A percentile compares a stretch with the other conserved stretches of the same genome.
Conservation (phyloP, 192 early-diverging fungal genomes). For the Backusella westeae region DNA sequence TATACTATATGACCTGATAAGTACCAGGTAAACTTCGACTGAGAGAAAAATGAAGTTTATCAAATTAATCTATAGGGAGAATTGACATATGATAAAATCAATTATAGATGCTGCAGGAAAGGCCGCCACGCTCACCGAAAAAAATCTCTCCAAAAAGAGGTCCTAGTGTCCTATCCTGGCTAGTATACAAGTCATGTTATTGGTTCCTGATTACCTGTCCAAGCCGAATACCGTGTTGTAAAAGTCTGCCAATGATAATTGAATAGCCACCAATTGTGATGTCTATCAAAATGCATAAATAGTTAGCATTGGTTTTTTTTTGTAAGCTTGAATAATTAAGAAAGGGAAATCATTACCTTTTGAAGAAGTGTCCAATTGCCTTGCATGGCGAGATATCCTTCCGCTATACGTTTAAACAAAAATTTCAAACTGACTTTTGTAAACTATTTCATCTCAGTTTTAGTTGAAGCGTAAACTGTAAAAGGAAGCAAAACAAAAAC, state of each 20-base stretch:
- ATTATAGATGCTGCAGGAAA: slow-evolving; percentile 13
- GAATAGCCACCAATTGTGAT: too few species aligned
- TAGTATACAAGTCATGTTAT: neutral
- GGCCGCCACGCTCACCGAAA: slow-evolving; percentile 19
- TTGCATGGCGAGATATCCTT: neutral
- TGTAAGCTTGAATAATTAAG: neutral
- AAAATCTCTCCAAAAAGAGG: slow-evolving; percentile 15
- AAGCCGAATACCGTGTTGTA: slow-evolving; percentile 1
- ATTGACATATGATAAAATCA: slow-evolving; percentile 14
- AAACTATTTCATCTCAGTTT: neutral
- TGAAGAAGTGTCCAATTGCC: neutral
- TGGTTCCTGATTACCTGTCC: neutral
- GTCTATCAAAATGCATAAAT: neutral
- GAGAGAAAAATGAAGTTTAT: slow-evolving; percentile 18
- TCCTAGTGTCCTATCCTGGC: slow-evolving; percentile 19
- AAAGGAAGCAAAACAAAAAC: neutral
- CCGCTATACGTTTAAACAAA: neutral
- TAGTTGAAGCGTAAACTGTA: neutral
- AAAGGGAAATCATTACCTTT: neutral
- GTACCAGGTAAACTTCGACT: slow-evolving; percentile 39
- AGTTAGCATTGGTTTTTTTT: too few species aligned
- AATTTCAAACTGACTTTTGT: neutral
- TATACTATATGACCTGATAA: slow-evolving; percentile 39
- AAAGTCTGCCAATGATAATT: slow-evolving; percentile 9
- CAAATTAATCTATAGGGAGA: slow-evolving; percentile 6